Evolutionary conservation across 2,329 filamentous ascomycete species (phyloP).

Genomic region (Ustulina deusta): DNA sequence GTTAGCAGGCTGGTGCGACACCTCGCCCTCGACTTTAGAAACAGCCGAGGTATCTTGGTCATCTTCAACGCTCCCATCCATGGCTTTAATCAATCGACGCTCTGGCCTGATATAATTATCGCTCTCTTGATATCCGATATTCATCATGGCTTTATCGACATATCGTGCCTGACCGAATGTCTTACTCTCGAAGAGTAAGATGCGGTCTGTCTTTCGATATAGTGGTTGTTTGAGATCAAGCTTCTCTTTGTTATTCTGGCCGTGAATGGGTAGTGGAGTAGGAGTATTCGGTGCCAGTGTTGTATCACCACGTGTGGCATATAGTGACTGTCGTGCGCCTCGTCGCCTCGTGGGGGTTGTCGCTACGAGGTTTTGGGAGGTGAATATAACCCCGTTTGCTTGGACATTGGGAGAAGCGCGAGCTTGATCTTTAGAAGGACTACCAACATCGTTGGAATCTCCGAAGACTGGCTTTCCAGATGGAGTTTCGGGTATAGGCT

Average conservation of each 20-base stretch:
- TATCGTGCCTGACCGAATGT: slow-evolving; percentile 87
- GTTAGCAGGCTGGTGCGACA: slow-evolving; percentile 56
- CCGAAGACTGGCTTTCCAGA: slow-evolving; percentile 51
- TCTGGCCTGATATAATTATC: slow-evolving; percentile 87
- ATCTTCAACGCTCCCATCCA: slow-evolving; percentile 70
- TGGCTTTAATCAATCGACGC: slow-evolving; percentile 74
- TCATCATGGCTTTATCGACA: slow-evolving; percentile 96
- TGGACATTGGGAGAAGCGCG: slow-evolving; percentile 58
- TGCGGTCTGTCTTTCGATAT: slow-evolving; percentile 82
- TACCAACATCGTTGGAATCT: slow-evolving; percentile 58
- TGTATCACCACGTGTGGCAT: slow-evolving; percentile 62
- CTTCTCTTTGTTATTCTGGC: slow-evolving; percentile 83
- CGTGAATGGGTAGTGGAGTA: slow-evolving; percentile 79
- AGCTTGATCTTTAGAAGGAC: slow-evolving; percentile 61
- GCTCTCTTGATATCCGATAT: slow-evolving; percentile 94
- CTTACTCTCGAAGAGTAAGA: slow-evolving; percentile 84
- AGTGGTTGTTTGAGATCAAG: slow-evolving; percentile 81
- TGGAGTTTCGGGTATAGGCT: slow-evolving; percentile 57
- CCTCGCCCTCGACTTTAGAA: slow-evolving; percentile 69
- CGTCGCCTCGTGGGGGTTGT: slow-evolving; percentile 59
- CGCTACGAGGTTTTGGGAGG: slow-evolving; percentile 43
- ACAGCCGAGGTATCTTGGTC: slow-evolving; percentile 63
- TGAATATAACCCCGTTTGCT: slow-evolving; percentile 47
- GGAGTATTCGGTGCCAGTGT: slow-evolving; percentile 65
- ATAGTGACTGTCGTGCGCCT: slow-evolving; percentile 63